These are phyloP conservation scores for Pistacia vera DNA, from an alignment of 345 rosid genomes.

Conservation along the genomic window DNA sequence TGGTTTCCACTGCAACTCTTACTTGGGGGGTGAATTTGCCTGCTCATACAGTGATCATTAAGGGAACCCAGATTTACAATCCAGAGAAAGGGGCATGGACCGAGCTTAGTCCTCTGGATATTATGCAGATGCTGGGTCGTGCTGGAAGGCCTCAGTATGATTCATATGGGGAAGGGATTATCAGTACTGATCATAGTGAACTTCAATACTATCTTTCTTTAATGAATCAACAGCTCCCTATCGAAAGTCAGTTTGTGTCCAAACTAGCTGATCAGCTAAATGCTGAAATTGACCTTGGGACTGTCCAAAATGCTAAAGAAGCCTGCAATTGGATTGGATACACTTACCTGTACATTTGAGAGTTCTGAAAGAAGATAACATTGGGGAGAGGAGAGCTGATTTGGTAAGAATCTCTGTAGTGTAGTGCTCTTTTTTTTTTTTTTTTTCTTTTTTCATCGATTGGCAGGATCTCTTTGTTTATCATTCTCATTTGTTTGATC, in stretches of 20 bases:
- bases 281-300: constrained; percentile 97
- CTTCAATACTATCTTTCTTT: constrained; percentile 89
- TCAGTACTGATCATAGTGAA: constrained; percentile 90
- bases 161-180: constrained; percentile 90
- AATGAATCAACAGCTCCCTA: constrained; percentile 97
- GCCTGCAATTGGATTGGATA: constrained; percentile 98
- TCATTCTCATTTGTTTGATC: too few species aligned
- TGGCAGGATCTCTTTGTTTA: too few species aligned
- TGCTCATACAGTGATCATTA: constrained; percentile 89
- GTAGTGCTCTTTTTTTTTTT: too few species aligned
- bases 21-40: constrained; percentile 99
- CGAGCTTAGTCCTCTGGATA: constrained; percentile 90
- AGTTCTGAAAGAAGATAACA: constrained; percentile 70
- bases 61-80: constrained; percentile 88
- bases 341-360: constrained; percentile 80
- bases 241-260: constrained; percentile 91
- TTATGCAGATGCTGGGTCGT: constrained; percentile 99
- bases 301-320: constrained; percentile 94
- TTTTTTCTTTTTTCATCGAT: too few species aligned
- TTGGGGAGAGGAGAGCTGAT: constrained; percentile 95
- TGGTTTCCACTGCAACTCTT: constrained; percentile 89
- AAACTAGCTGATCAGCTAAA: constrained; percentile 97
- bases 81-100: constrained; percentile 99
- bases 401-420: constrained; percentile 52
- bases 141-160: constrained; percentile 99